Evolutionary conservation across 768 basidiomycete genomes (phyloP), one percentile per base, ranked within the genome.

Genomic region (Podaxis sp.): DNA sequence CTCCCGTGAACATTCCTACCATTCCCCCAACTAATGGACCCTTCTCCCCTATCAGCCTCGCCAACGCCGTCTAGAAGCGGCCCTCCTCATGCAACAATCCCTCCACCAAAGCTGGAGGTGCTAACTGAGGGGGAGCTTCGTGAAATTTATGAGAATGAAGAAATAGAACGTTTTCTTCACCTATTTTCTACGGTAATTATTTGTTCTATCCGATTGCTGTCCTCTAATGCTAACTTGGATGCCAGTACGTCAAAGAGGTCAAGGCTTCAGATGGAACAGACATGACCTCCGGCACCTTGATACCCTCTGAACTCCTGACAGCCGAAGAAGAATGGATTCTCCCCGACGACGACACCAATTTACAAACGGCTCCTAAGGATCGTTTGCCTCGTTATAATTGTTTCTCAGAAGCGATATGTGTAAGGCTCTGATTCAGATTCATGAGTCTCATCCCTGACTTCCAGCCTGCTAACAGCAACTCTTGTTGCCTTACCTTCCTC

Each of bases 241-340:
- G 4, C 3, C 54, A 88, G 87, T 80, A 85, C 72, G 83, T 88
- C 4, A 80, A 77, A 10, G 88, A 89, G 70, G 83, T 87, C 57
- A 74, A 70, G 44, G 62, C 71, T 10, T 69, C 69, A 35, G 69
- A 71, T 42, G 56, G 63, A 21, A 59, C 59, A 5, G 64, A 62
- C 58, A 40, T 54, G 55, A 57, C 14, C 53, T 51, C 59, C 13
- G 32, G 47, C 13, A 18, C 52, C 14, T 42, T 40, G 7, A 25
- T 44, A n/a, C 27, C 21, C 50, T n/a, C 28, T 11, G 36, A 55
- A 10, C 21, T 11, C 14, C 54, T 50, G 10, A 51, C 59, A 52
- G 66, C 67, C 11, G 62, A 59, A 14, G 56, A 47, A 25, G 66
- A 65, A 65, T 52, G 55, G 16, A 60, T 63, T 40, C 37, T 60